These are phyloP conservation scores for Diphasiastrum complanatum DNA, from an alignment of 83 land plant species.

Conservation along the genomic window DNA sequence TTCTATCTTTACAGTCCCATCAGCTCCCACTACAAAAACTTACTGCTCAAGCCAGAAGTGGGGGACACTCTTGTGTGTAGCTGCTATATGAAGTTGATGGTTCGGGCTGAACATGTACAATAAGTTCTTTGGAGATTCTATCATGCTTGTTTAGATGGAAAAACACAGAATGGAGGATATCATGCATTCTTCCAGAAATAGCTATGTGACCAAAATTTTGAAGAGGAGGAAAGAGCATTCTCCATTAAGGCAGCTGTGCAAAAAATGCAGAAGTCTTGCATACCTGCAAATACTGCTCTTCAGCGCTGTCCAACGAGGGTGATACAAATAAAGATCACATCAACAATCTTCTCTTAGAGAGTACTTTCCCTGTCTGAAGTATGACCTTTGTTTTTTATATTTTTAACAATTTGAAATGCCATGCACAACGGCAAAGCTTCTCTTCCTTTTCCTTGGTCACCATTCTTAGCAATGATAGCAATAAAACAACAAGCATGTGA, in stretches of 20 bases:
- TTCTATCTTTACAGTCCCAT: slow-evolving; percentile 25
- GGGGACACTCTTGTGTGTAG: slow-evolving; percentile 29
- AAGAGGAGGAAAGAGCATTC: slow-evolving; percentile 55
- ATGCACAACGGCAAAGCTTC: no score
- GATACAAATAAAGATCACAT: slow-evolving; percentile 88
- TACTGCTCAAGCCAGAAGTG: slow-evolving; percentile 52
- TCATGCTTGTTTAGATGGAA: slow-evolving; percentile 44
- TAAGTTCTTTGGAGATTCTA: not conserved
- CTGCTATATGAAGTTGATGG: no score
- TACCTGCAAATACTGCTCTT: slow-evolving; percentile 72
- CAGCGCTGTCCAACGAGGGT: slow-evolving; percentile 93
- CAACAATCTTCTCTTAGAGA: slow-evolving; percentile 59
- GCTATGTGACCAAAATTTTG: slow-evolving; percentile 47
- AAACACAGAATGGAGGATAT: slow-evolving; percentile 59
- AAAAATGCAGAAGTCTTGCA: slow-evolving; percentile 62
- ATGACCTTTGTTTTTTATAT: no score
- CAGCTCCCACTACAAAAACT: slow-evolving; percentile 29
- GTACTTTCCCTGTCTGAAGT: slow-evolving; percentile 70
- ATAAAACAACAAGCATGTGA: no score
- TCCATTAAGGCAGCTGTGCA: slow-evolving; percentile 79
- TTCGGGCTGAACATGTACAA: not conserved
- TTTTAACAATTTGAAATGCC: no score
- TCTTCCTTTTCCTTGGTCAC: no score
- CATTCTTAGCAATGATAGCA: no score
- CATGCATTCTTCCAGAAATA: slow-evolving; percentile 45